Percentiles rank a stretch among this genome's conserved stretches.
These are phyloP conservation scores for Pythium utonaiense DNA, from an alignment of 352 stramenopile genomes.

Conservation along the genomic window DNA sequence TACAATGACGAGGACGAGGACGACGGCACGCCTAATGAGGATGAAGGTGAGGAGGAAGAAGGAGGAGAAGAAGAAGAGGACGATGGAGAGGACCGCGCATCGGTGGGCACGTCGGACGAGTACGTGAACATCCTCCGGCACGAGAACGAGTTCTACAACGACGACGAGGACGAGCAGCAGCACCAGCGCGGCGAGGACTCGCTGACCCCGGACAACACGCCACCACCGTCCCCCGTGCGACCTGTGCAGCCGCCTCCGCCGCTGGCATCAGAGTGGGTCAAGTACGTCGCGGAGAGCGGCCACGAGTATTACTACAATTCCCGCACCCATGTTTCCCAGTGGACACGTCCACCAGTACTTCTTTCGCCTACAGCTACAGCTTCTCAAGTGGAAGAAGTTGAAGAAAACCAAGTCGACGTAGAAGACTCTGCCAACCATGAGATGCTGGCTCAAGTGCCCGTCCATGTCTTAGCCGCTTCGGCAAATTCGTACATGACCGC, in stretches of 20 bases:
- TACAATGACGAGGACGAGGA: constrained; percentile 20
- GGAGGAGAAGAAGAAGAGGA: neutral
- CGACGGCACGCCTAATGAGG: constrained; percentile 1
- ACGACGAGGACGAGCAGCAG: constrained; percentile 12
- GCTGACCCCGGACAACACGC: constrained; percentile 21
- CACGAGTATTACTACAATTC: constrained; percentile 75
- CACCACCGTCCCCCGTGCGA: constrained; percentile 14
- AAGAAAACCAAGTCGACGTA: constrained; percentile 2
- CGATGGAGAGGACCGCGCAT: neutral
- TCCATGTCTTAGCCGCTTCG: neutral
- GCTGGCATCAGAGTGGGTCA: constrained; percentile 14
- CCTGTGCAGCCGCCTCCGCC: neutral
- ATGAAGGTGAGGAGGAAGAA: neutral
- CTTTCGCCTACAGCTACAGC: neutral
- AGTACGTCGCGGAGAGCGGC: constrained; percentile 41
- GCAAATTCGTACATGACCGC: neutral
- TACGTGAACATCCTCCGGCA: constrained; percentile 13
- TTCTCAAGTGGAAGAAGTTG: neutral
- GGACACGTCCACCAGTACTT: constrained; percentile 30
- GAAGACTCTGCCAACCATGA: neutral
- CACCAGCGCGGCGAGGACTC: constrained; percentile 10
- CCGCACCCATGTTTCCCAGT: constrained; percentile 52
- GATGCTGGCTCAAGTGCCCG: neutral
- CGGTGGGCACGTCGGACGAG: constrained; percentile 16
- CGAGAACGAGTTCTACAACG: constrained; percentile 2